Conservation (phyloP, 371 early-diverging fungal species). For the Rhizopus sp. region DNA sequence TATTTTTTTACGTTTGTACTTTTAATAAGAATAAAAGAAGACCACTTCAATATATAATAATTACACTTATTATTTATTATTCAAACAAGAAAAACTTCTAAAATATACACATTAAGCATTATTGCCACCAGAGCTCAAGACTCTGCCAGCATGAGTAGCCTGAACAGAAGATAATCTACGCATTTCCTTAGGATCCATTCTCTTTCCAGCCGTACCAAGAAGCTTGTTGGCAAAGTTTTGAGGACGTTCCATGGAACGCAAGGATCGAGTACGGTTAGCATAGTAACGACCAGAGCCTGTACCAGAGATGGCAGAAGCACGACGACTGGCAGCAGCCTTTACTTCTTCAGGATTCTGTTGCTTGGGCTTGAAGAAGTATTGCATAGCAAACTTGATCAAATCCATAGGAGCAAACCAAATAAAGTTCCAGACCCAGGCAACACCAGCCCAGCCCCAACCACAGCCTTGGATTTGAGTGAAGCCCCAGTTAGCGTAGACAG, state of each 20-base stretch:
- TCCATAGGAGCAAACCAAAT: conserved; percentile 74
- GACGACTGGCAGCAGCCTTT: conserved; percentile 19
- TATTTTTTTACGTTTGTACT: no score
- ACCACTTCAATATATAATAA: no score
- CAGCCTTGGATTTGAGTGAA: conserved; percentile 56
- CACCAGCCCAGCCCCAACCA: conserved; percentile 60
- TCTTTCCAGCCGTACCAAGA: conserved; percentile 19
- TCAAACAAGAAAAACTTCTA: neutral
- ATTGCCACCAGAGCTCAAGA: neutral
- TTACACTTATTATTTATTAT: conserved; percentile 1
- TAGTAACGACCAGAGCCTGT: conserved; percentile 35
- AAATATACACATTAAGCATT: neutral
- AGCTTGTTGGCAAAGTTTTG: conserved; percentile 35
- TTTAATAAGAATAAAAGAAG: no score
- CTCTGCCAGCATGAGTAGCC: conserved; percentile 9
- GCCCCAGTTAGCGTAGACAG: conserved; percentile 64
- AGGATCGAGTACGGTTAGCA: conserved; percentile 34
- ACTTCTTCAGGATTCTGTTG: conserved; percentile 10
- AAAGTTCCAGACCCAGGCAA: conserved; percentile 76
- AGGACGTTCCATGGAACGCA: conserved; percentile 29
- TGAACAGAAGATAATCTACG: conserved; percentile 47
- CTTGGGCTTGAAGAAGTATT: conserved; percentile 50
- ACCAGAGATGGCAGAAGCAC: conserved; percentile 30
- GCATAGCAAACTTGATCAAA: conserved; percentile 70
- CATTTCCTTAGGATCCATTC: conserved; percentile 46